Conservation (phyloP, 345 rosid species). For the Lepidium africanum region DNA sequence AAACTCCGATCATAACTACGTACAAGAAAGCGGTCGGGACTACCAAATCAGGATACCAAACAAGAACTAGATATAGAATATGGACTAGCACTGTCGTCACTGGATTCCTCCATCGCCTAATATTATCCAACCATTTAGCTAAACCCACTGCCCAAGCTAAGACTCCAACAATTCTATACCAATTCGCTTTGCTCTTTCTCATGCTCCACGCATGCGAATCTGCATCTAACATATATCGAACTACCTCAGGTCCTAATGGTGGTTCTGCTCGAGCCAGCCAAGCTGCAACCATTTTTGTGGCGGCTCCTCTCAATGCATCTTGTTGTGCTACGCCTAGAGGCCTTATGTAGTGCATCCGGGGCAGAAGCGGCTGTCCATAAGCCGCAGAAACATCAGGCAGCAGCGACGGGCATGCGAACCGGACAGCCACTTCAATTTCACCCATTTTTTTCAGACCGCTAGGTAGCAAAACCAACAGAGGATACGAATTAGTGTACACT, state of each 20-base stretch:
- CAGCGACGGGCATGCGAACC: slow-evolving; percentile 76
- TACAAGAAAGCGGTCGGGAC: slow-evolving; percentile 89
- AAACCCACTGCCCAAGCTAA: slow-evolving; percentile 90
- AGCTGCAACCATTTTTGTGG: slow-evolving; percentile 75
- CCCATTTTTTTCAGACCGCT: slow-evolving; percentile 94
- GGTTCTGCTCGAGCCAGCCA: slow-evolving; percentile 92
- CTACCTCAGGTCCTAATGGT: slow-evolving; percentile 78
- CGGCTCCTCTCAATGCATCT: slow-evolving; percentile 88
- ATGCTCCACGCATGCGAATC: slow-evolving; percentile 98
- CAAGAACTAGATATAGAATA: slow-evolving; percentile 71
- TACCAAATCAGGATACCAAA: slow-evolving; percentile 90
- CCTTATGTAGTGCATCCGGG: slow-evolving; percentile 87
- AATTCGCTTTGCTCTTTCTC: slow-evolving; percentile 91
- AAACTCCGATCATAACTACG: slow-evolving; percentile 70
- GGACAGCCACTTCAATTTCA: slow-evolving; percentile 81
- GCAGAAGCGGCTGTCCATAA: slow-evolving; percentile 83
- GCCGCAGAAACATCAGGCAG: slow-evolving; percentile 70
- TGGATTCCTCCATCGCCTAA: slow-evolving; percentile 80
- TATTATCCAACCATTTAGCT: slow-evolving; percentile 81
- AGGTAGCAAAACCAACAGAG: slow-evolving; percentile 51
- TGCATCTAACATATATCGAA: slow-evolving; percentile 87
- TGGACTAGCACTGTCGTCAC: slow-evolving; percentile 83
- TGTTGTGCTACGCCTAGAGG: slow-evolving; percentile 94
- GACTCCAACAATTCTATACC: slow-evolving; percentile 90
- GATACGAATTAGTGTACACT: slow-evolving; percentile 80